Percentiles rank a stretch among this genome's conserved stretches.
These are phyloP conservation scores for Mucor piriformis DNA, from an alignment of 371 early-diverging fungal species.

Conservation along the genomic window DNA sequence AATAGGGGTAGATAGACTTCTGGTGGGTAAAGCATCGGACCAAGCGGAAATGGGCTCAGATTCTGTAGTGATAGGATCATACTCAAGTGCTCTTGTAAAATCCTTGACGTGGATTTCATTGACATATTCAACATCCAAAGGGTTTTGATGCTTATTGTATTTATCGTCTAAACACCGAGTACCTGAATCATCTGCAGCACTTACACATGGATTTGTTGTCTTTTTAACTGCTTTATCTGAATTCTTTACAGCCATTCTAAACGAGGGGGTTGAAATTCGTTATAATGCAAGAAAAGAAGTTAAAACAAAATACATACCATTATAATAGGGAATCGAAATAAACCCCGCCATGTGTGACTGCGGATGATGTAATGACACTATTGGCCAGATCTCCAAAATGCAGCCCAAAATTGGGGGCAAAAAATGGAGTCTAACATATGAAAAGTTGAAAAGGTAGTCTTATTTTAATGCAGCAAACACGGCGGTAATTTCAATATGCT, in stretches of 20 bases:
- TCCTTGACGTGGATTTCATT: conserved; percentile 56
- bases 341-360: background rate
- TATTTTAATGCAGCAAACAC: background rate
- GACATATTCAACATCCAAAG: conserved; percentile 40
- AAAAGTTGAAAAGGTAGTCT: background rate
- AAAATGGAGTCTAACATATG: background rate
- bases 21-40: conserved; percentile 50
- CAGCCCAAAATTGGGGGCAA: background rate
- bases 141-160: background rate
- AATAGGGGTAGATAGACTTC: background rate
- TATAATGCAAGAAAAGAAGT: background rate
- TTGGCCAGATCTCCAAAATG: background rate
- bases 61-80: conserved; percentile 26
- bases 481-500: too few species aligned
- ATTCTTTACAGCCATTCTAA: conserved; percentile 8
- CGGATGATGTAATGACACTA: background rate
- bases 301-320: background rate
- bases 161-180: conserved; percentile 2
- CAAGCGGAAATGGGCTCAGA: conserved; percentile 56
- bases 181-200: conserved; percentile 23
- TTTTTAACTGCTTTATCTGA: conserved; percentile 26
- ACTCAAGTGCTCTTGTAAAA: conserved; percentile 50
- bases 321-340: background rate
- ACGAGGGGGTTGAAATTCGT: too few species aligned
- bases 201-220: conserved; percentile 24